Conservation (phyloP, 2,329 filamentous ascomycete species). For the Fusarium anguioides region DNA sequence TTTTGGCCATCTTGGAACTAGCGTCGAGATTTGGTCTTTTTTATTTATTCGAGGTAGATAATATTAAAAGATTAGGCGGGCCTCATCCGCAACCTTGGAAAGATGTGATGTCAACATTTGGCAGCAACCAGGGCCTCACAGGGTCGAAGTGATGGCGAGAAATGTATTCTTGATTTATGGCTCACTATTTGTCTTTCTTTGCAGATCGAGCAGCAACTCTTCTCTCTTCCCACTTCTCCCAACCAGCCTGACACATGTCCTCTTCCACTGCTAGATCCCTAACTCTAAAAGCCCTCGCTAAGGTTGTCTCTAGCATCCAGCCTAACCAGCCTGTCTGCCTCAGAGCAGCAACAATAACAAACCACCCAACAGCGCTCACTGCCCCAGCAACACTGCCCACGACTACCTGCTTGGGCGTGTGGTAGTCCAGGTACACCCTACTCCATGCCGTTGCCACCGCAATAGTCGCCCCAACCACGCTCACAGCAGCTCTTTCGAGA, state of each 20-base stretch:
- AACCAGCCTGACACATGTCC: slow-evolving; percentile 90
- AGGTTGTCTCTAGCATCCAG: slow-evolving; percentile 75
- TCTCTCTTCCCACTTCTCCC: slow-evolving; percentile 85
- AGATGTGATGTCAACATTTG: neutral
- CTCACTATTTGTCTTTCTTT: slow-evolving; percentile 46
- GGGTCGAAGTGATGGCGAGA: neutral
- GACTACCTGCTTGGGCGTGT: slow-evolving; percentile 88
- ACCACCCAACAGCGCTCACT: slow-evolving; percentile 82
- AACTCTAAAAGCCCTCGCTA: slow-evolving; percentile 75
- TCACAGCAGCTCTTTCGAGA: slow-evolving; percentile 66
- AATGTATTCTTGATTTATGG: neutral
- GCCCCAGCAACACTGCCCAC: slow-evolving; percentile 79
- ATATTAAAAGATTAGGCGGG: slow-evolving; percentile 12
- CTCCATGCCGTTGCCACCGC: slow-evolving; percentile 81
- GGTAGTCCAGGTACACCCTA: slow-evolving; percentile 91
- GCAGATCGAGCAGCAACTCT: slow-evolving; percentile 48
- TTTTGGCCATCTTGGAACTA: slow-evolving; percentile 17
- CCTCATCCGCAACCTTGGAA: neutral
- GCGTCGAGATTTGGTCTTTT: slow-evolving; percentile 8
- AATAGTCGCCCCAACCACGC: slow-evolving; percentile 66
- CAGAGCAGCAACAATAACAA: slow-evolving; percentile 73
- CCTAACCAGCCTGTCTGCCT: slow-evolving; percentile 76
- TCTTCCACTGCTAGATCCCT: slow-evolving; percentile 89
- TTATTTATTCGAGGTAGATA: slow-evolving; percentile 19
- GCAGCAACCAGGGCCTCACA: neutral